A percentile compares a stretch with the other conserved stretches of the same genome.
Evolutionary conservation across 2,329 filamentous ascomycete genomes (phyloP).

Genomic region (Thielaviopsis populi): DNA sequence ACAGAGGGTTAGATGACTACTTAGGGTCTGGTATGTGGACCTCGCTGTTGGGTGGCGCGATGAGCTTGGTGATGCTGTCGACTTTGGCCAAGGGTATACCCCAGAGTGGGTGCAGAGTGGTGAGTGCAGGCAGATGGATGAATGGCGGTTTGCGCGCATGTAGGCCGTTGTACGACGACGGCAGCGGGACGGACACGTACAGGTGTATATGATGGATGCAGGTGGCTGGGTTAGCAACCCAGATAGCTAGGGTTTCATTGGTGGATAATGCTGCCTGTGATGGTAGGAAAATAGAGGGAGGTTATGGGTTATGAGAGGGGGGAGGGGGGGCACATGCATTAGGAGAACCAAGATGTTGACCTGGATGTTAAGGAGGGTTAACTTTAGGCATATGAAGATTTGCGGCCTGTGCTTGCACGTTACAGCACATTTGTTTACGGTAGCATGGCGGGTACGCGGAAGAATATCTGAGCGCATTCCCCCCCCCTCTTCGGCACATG

Average conservation of each 20-base stretch:
- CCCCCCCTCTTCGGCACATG: not conserved
- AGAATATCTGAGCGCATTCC: no score
- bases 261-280: not conserved
- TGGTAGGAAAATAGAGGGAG: not conserved
- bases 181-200: conserved; percentile 7
- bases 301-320: no score
- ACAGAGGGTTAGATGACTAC: not conserved
- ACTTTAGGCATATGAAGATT: not conserved
- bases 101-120: not conserved
- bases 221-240: not conserved
- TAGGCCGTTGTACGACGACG: conserved; percentile 10
- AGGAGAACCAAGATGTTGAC: not conserved
- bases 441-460: not conserved
- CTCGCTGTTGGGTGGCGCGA: no score
- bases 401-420: not conserved
- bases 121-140: not conserved
- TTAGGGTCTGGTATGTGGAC: not conserved
- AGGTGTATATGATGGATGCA: conserved; percentile 5
- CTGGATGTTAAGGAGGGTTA: not conserved
- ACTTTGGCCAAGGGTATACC: conserved; percentile 23
- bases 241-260: not conserved
- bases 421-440: not conserved
- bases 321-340: not conserved
- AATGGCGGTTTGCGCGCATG: not conserved
- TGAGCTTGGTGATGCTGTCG: conserved; percentile 23